Evolutionary conservation across 2,329 filamentous ascomycete species (phyloP).

Genomic region (Aspergillus bombycis): DNA sequence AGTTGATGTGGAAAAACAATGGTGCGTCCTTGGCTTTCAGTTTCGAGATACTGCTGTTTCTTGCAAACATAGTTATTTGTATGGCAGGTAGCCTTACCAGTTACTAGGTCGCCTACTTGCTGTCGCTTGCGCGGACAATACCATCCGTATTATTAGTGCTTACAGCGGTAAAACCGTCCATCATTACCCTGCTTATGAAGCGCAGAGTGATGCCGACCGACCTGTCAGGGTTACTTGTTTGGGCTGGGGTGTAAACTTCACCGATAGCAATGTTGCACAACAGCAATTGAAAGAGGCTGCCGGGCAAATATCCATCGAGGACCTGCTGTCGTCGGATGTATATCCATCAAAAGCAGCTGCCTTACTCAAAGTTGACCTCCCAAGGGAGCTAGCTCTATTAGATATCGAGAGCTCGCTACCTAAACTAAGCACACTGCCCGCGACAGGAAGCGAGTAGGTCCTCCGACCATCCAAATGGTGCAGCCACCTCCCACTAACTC

Average conservation of each 20-base stretch:
- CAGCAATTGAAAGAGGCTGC: slow-evolving; percentile 41
- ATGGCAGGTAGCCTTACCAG: neutral
- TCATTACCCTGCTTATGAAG: slow-evolving; percentile 55
- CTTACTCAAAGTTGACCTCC: slow-evolving; percentile 60
- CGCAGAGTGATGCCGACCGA: slow-evolving; percentile 18
- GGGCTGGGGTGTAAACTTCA: slow-evolving; percentile 60
- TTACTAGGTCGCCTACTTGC: slow-evolving; percentile 67
- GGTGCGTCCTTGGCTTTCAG: slow-evolving; percentile 51
- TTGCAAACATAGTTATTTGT: slow-evolving; percentile 10
- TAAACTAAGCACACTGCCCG: slow-evolving; percentile 73
- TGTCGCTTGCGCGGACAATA: slow-evolving; percentile 80
- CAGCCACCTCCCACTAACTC: slow-evolving; percentile 8
- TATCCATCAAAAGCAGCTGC: slow-evolving; percentile 40
- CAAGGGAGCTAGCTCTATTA: slow-evolving; percentile 71
- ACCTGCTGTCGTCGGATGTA: slow-evolving; percentile 44
- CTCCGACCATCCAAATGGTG: neutral
- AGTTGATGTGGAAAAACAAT: slow-evolving; percentile 68
- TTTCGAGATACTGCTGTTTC: neutral
- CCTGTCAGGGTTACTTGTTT: slow-evolving; percentile 48
- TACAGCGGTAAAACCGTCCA: slow-evolving; percentile 83
- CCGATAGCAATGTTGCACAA: slow-evolving; percentile 51
- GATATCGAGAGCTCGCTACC: slow-evolving; percentile 77
- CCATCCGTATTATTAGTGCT: slow-evolving; percentile 73
- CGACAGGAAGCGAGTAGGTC: slow-evolving; percentile 60
- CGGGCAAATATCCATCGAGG: slow-evolving; percentile 44